Evolutionary conservation across 495 filamentous ascomycete species (phyloP).

Genomic region (Aspergillus taichungensis): DNA sequence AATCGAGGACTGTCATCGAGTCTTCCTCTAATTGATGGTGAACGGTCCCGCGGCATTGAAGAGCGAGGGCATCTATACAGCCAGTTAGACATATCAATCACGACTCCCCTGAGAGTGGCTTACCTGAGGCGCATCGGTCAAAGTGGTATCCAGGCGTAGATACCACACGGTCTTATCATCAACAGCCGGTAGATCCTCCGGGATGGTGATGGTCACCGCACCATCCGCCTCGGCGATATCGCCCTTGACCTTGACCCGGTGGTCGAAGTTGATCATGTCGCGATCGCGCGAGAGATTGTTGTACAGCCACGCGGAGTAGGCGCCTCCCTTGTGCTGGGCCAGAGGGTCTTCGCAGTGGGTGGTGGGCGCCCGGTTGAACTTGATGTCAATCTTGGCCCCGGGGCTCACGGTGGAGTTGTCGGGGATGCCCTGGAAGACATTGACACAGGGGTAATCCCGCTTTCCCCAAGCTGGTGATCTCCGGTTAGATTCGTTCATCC

Average conservation of each 20-base stretch:
- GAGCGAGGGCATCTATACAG: conserved; percentile 22
- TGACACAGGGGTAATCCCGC: conserved; percentile 31
- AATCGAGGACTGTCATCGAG: background rate
- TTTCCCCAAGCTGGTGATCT: conserved; percentile 27
- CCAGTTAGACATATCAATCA: background rate
- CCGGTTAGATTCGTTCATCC: background rate
- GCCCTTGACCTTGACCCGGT: conserved; percentile 15
- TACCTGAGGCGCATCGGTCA: conserved; percentile 29
- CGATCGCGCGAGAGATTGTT: conserved; percentile 28
- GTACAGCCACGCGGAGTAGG: conserved; percentile 27
- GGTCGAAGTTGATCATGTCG: conserved; percentile 15
- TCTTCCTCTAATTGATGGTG: background rate
- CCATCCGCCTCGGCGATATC: conserved; percentile 14
- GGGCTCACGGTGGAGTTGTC: conserved; percentile 24
- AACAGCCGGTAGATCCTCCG: conserved; percentile 20
- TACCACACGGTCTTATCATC: conserved; percentile 28
- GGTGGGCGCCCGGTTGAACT: conserved; percentile 25
- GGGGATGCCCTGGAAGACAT: conserved; percentile 29
- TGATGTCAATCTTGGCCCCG: conserved; percentile 18
- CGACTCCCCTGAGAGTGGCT: background rate
- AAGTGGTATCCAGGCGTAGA: conserved; percentile 18
- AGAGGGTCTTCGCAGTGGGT: conserved; percentile 17
- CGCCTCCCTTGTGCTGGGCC: conserved; percentile 13
- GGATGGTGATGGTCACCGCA: conserved; percentile 20
- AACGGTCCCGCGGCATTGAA: conserved; percentile 29